Percentiles rank a stretch among this genome's conserved stretches.
Evolutionary conservation across 495 filamentous ascomycete species (phyloP).

Genomic region (Terfezia claveryi): DNA sequence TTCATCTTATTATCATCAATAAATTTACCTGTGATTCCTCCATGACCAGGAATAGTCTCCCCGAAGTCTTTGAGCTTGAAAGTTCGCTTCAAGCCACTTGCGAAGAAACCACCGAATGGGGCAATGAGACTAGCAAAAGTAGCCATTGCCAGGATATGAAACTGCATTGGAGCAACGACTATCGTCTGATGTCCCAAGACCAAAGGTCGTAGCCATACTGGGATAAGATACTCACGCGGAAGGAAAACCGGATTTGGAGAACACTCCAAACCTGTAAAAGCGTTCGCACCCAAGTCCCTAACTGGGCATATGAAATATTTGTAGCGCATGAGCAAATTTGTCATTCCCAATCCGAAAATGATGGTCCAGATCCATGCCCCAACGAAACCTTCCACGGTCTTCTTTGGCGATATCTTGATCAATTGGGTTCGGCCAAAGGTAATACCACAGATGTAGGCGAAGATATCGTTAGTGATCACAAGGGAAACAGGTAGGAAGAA

Average conservation of each 20-base stretch:
- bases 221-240: slow-evolving; percentile 55
- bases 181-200: slow-evolving; percentile 31
- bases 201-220: slow-evolving; percentile 34
- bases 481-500: slow-evolving; percentile 92
- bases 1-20: background rate
- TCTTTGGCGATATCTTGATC: slow-evolving; percentile 96
- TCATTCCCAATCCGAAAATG: slow-evolving; percentile 60
- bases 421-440: slow-evolving; percentile 90
- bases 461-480: slow-evolving; percentile 97
- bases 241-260: slow-evolving; percentile 83
- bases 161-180: slow-evolving; percentile 64
- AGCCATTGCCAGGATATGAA: slow-evolving; percentile 77
- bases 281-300: slow-evolving; percentile 84
- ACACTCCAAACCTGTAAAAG: slow-evolving; percentile 79
- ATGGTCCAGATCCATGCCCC: slow-evolving; percentile 94
- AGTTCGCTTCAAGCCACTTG: slow-evolving; percentile 88
- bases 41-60: slow-evolving; percentile 91
- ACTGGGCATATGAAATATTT: slow-evolving; percentile 98
- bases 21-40: slow-evolving; percentile 53
- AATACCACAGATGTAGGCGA: slow-evolving; percentile 93
- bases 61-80: slow-evolving; percentile 99
- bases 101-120: slow-evolving; percentile 97
- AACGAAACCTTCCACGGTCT: slow-evolving; percentile 96
- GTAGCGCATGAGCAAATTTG: slow-evolving; percentile 70
- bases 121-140: slow-evolving; percentile 94